Conservation (phyloP, 352 stramenopile species). For the Phytophthora capsici region DNA sequence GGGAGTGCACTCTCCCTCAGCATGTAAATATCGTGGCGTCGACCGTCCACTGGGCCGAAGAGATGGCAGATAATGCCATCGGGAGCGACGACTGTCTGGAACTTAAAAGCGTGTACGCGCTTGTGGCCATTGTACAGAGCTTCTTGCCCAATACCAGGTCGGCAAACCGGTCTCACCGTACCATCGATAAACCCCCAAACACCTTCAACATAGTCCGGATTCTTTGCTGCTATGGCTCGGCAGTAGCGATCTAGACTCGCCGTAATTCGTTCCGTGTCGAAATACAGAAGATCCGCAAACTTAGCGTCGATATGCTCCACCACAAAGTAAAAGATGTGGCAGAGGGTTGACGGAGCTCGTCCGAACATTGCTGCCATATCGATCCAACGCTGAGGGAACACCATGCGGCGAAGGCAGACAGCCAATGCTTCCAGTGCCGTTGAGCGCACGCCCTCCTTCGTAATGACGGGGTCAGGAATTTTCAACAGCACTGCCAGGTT, state of each 20-base stretch:
- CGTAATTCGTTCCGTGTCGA: not conserved
- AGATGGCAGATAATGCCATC: constrained; percentile 6
- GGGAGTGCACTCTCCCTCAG: not conserved
- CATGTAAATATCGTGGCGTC: constrained; percentile 3
- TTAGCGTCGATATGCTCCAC: not conserved
- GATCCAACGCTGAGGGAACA: constrained; percentile 13
- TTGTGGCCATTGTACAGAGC: constrained; percentile 8
- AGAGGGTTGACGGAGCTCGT: constrained; percentile 7
- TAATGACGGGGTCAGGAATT: not conserved
- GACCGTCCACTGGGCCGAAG: constrained; percentile 1
- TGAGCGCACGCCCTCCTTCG: not conserved
- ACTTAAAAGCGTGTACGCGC: constrained; percentile 2
- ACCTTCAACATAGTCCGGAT: not conserved
- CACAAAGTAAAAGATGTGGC: constrained; percentile 4
- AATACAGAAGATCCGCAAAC: not conserved
- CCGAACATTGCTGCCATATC: constrained; percentile 21
- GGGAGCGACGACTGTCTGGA: constrained; percentile 5
- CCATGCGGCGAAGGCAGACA: constrained; percentile 1
- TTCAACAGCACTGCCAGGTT: not conserved
- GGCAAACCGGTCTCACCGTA: constrained; percentile 1
- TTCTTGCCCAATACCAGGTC: not conserved
- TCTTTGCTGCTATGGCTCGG: not conserved
- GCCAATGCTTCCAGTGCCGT: not conserved
- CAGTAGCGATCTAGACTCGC: constrained; percentile 2
- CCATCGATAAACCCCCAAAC: constrained; percentile 11